Base-by-base conservation (phyloP, 768 basidiomycete species). In the Tubosaeta brunneosetosa region DNA sequence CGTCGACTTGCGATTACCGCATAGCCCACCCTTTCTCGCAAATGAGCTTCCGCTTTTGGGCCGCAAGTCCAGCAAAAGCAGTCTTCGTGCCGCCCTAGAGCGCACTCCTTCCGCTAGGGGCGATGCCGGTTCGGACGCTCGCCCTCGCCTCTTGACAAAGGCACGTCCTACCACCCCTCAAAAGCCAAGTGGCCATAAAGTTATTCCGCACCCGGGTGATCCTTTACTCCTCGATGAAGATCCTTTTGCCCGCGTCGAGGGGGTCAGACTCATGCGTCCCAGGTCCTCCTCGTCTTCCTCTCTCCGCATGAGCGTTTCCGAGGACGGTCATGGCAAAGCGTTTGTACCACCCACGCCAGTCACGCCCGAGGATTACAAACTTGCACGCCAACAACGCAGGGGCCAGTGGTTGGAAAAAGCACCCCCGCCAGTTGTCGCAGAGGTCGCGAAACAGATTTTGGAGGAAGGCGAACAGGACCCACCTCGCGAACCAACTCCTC, bases 161-260 rank as follows among this genome's bases (percentile, higher is more conserved):
- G 52, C 63, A 51, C 69, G 70, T 6, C 68, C 68, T 9, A 56
- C 60, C n/a, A 69, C 72, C 19, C 71, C 72, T 38, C 62, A 63
- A 40, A 60, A 61, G 27, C 63, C 56, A 45, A 53, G 16, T 37
- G 16, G n/a, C 2, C 47, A 61, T 16, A 64, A 53, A n/a, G 41
- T 48, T 16, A 31, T 53, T 13, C 44, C 54, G 1, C 34, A 41
- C 8, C 55, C 46, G 50, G 63, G 59, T 48, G 56, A 63, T 37
- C 55, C 65, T 16, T 50, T 69, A 3, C 53, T 69, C 47, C 55
- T 69, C n/a, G 69, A 69, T 11, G 59, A 60, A 11, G 68, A 69
- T 17, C 68, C 83, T 4, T 84, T 85, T 65, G 83, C 82, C 10
- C 77, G 76, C 59, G 67, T 64, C 0, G 76, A 77, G 37, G 81